A percentile compares a stretch with the other conserved stretches of the same genome.
Conservation (phyloP, 2,329 filamentous ascomycete species). For the Aspergillus novoparasiticus region DNA sequence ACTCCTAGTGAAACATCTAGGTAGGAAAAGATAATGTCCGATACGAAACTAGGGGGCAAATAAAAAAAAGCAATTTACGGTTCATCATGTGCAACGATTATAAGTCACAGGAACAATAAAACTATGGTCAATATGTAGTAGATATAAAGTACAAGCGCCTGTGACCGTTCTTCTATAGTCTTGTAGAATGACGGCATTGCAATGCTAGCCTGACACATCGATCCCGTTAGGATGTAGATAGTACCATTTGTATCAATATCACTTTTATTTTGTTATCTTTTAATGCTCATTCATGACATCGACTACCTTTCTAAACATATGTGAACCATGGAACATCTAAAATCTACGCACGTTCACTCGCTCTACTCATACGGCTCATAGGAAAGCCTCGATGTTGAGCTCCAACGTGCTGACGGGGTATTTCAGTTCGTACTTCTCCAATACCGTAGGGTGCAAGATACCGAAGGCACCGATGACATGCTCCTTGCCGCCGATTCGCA, state of each 20-base stretch:
- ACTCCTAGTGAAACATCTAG: constrained; percentile 18
- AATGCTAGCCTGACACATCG: not conserved
- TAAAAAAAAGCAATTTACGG: constrained; percentile 8
- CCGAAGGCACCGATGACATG: constrained; percentile 85
- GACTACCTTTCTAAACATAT: constrained; percentile 22
- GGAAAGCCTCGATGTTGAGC: constrained; percentile 90
- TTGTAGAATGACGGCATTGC: not conserved
- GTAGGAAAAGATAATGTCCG: constrained; percentile 15
- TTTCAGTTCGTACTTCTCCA: constrained; percentile 91
- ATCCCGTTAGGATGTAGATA: not conserved
- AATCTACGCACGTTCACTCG: constrained; percentile 8
- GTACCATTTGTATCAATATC: not conserved
- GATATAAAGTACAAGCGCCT: constrained; percentile 3
- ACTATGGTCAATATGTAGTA: not conserved
- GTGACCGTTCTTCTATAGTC: not conserved
- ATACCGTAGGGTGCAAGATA: constrained; percentile 87
- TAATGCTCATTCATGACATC: constrained; percentile 23
- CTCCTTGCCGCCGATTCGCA: constrained; percentile 73
- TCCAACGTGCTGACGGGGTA: constrained; percentile 93
- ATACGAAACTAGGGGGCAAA: constrained; percentile 12
- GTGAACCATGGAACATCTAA: constrained; percentile 12
- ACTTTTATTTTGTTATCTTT: constrained; percentile 4
- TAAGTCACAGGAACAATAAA: not conserved
- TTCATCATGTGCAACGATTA: not conserved
- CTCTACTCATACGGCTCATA: constrained; percentile 52